Percentiles rank a stretch among this genome's conserved stretches.
phyloP scores from a whole-genome alignment of 2,329 filamentous ascomycete species.

The Mycosphaerella sp. region DNA sequence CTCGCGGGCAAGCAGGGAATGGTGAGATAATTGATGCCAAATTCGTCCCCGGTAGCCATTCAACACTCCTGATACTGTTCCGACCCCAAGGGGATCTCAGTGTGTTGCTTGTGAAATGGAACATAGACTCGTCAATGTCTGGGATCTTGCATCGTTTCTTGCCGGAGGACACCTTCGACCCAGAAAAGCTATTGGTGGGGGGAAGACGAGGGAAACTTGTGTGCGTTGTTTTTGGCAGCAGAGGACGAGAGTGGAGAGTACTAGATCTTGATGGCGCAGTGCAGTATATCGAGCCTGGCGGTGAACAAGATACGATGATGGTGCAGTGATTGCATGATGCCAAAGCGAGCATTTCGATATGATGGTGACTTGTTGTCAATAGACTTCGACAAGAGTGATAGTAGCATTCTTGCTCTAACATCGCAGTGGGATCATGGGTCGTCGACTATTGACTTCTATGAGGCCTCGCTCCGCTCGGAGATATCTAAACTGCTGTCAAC shows the following conservation, averaged over 20 bases:
- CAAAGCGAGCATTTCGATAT: too few relatives aligned
- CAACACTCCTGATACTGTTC: not conserved
- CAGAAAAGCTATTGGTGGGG: slow-evolving; percentile 49
- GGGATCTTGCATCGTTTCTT: slow-evolving; percentile 44
- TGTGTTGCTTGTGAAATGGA: not conserved
- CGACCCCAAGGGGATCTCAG: not conserved
- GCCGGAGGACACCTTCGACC: slow-evolving; percentile 41
- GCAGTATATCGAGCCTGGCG: too few relatives aligned
- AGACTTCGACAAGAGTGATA: too few relatives aligned
- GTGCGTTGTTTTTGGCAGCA: slow-evolving; percentile 50
- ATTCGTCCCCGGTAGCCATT: slow-evolving; percentile 5
- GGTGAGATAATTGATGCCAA: slow-evolving; percentile 9
- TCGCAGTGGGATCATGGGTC: too few relatives aligned
- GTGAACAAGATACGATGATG: too few relatives aligned
- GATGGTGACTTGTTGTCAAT: too few relatives aligned
- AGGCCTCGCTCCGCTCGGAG: too few relatives aligned
- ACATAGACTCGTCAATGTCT: not conserved
- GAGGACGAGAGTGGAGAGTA: slow-evolving; percentile 49
- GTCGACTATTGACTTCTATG: too few relatives aligned
- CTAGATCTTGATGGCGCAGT: slow-evolving; percentile 44
- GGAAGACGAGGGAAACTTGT: slow-evolving; percentile 49
- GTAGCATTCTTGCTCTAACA: too few relatives aligned
- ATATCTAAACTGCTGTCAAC: too few relatives aligned
- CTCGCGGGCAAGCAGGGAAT: not conserved
- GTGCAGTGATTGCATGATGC: too few relatives aligned